Percentiles rank a stretch among this genome's conserved stretches.
These are phyloP conservation scores for Nephelium lappaceum DNA, from an alignment of 345 rosid genomes.

Conservation along the genomic window DNA sequence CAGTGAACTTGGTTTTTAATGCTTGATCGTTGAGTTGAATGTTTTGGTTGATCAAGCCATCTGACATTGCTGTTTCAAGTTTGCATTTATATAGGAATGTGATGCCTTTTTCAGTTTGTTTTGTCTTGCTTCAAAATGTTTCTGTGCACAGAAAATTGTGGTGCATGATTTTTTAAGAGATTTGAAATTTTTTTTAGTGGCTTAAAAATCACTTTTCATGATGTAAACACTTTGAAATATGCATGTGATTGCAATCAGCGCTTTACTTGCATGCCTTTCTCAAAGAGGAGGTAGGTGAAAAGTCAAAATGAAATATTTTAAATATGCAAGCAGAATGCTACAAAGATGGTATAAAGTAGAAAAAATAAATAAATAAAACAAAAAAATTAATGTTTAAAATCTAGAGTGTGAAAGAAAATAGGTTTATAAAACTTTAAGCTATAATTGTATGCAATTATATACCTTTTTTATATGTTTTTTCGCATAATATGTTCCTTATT, in stretches of 20 bases:
- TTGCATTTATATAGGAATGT: background rate
- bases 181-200: background rate
- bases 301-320: background rate
- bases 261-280: background rate
- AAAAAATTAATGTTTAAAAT: background rate
- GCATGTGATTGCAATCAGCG: background rate
- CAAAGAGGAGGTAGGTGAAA: background rate
- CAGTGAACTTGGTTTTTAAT: conserved; percentile 1
- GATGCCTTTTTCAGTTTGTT: background rate
- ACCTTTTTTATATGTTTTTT: background rate
- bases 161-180: background rate
- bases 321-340: background rate
- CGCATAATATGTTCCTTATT: background rate
- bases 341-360: background rate
- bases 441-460: background rate
- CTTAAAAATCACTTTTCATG: background rate
- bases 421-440: background rate
- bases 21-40: conserved; percentile 3
- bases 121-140: background rate
- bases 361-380: too few species aligned
- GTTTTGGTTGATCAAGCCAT: background rate
- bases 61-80: background rate
- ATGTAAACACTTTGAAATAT: background rate
- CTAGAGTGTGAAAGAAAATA: background rate
- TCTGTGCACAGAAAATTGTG: background rate